These are phyloP conservation scores for Catharanthus roseus DNA, from an alignment of 257 asterid species.

Conservation along the genomic window DNA sequence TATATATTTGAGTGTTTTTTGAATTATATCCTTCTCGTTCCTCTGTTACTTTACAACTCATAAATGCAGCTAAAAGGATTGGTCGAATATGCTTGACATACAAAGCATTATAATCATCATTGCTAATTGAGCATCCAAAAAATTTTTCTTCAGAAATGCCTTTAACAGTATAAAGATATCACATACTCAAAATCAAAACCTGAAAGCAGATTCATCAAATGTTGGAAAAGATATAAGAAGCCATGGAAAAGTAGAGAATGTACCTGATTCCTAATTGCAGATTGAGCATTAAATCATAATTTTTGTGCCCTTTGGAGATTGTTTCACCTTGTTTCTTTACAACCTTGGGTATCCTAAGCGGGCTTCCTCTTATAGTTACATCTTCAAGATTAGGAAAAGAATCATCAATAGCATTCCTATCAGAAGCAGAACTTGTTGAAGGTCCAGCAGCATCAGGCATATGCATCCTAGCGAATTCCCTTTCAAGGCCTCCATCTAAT, in stretches of 20 bases:
- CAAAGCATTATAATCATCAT: no score
- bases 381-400: conserved; percentile 16
- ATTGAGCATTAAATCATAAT: conserved; percentile 38
- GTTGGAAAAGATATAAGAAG: not conserved
- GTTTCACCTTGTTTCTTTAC: conserved; percentile 36
- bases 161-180: no score
- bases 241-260: not conserved
- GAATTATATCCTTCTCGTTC: no score
- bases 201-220: not conserved
- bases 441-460: conserved; percentile 61
- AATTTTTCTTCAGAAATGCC: no score
- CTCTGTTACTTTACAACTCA: no score
- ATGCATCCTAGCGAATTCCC: conserved; percentile 50
- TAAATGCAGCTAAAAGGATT: no score
- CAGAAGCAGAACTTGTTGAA: conserved; percentile 26
- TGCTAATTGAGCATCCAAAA: no score
- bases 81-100: no score
- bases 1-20: no score
- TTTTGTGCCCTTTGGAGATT: conserved; percentile 37
- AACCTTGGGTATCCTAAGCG: conserved; percentile 31
- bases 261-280: conserved; percentile 42
- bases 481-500: conserved; percentile 50
- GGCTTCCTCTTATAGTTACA: conserved; percentile 18
- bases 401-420: conserved; percentile 16
- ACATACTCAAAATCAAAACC: not conserved